Percentiles rank a stretch among this genome's conserved stretches.
phyloP scores from a whole-genome alignment of 1,284 basidiomycete genomes.

The Rhodofomes roseus region DNA sequence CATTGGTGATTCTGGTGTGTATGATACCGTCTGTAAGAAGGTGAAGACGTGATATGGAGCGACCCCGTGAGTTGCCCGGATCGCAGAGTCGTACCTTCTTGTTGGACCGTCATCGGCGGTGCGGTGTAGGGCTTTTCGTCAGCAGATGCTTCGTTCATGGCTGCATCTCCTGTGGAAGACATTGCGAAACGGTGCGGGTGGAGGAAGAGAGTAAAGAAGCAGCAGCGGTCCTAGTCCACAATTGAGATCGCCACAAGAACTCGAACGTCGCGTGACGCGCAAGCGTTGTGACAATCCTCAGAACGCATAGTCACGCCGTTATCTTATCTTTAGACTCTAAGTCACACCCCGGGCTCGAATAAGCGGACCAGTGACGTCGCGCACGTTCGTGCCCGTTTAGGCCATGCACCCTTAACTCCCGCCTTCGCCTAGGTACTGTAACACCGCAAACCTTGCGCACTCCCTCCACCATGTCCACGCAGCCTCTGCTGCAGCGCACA shows the following conservation, averaged over 20 bases:
- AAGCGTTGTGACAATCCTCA: neutral
- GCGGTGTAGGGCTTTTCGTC: slow-evolving; percentile 25
- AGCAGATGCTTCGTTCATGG: neutral
- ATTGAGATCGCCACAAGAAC: neutral
- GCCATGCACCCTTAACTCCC: slow-evolving; percentile 5
- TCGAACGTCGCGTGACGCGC: neutral
- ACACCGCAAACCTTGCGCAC: slow-evolving; percentile 8
- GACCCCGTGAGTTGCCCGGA: slow-evolving; percentile 19
- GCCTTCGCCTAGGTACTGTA: slow-evolving; percentile 5
- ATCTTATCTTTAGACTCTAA: slow-evolving; percentile 1
- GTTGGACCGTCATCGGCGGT: slow-evolving; percentile 53
- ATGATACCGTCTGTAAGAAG: slow-evolving; percentile 62
- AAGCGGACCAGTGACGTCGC: slow-evolving; percentile 22
- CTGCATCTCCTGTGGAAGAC: neutral
- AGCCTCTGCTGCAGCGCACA: slow-evolving; percentile 95
- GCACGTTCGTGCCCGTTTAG: slow-evolving; percentile 31
- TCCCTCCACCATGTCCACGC: slow-evolving; percentile 79
- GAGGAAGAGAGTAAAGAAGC: neutral
- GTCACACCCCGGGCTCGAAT: neutral
- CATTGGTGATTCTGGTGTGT: slow-evolving; percentile 71
- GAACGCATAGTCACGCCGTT: neutral
- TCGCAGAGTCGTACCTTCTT: slow-evolving; percentile 51
- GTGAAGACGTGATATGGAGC: slow-evolving; percentile 11
- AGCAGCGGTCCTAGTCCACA: neutral
- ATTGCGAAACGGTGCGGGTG: neutral